phyloP scores from a whole-genome alignment of 257 asterid species.

The Rauvolfia tetraphylla region DNA sequence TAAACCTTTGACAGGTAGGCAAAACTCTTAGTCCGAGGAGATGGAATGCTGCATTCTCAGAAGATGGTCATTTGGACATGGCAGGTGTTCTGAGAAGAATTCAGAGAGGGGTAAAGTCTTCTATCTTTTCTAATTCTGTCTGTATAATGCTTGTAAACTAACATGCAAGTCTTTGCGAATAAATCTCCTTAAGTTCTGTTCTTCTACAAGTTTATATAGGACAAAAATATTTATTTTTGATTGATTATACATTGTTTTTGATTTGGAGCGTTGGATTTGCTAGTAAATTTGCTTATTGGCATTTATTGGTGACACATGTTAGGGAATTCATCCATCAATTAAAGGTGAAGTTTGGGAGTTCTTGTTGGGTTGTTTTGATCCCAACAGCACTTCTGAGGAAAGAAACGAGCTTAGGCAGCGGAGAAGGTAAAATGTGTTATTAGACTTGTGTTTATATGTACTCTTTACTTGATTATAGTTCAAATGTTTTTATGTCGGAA shows the following conservation, averaged over 20 bases:
- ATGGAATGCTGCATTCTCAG: constrained; percentile 86
- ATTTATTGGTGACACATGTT: constrained; percentile 19
- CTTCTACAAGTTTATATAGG: no score
- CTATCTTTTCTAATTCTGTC: constrained; percentile 10
- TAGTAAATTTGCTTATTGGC: constrained; percentile 23
- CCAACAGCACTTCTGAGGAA: constrained; percentile 69
- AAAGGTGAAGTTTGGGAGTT: constrained; percentile 97
- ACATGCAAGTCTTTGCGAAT: background rate
- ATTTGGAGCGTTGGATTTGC: constrained; percentile 15
- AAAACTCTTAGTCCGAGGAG: constrained; percentile 90
- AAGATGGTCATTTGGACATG: constrained; percentile 82
- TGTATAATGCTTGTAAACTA: background rate
- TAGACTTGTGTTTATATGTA: background rate
- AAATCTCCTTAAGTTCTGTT: background rate
- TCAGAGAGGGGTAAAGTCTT: constrained; percentile 80
- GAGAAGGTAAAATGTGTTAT: constrained; percentile 55
- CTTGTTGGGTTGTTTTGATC: constrained; percentile 91
- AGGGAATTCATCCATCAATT: constrained; percentile 94
- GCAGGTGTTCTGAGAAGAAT: constrained; percentile 94
- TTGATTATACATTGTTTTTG: constrained; percentile 1
- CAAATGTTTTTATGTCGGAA: background rate
- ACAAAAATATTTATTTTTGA: background rate
- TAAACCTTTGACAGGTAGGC: constrained; percentile 57
- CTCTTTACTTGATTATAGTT: background rate
- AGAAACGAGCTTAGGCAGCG: constrained; percentile 59